phyloP scores from a whole-genome alignment of 2,329 filamentous ascomycete genomes.

The Ophiosphaerella narmari region DNA sequence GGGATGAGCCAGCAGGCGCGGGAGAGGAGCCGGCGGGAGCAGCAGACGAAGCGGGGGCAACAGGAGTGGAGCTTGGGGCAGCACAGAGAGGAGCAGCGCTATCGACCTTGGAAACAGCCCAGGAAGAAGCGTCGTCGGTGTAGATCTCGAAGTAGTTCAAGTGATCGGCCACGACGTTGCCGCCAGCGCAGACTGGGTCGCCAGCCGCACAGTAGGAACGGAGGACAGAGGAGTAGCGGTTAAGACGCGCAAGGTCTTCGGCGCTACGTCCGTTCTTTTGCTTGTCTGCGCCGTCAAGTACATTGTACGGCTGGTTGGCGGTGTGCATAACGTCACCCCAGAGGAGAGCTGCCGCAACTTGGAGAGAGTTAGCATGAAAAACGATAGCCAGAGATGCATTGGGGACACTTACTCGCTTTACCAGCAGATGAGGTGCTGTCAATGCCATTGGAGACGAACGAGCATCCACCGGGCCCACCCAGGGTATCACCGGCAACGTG shows the following conservation, averaged over 20 bases:
- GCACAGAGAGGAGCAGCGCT: constrained; percentile 12
- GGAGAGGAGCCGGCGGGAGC: constrained; percentile 3
- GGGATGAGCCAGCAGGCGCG: constrained; percentile 1
- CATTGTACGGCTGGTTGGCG: constrained; percentile 29
- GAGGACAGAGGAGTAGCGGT: constrained; percentile 53
- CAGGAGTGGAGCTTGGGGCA: constrained; percentile 11
- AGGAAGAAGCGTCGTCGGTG: constrained; percentile 24
- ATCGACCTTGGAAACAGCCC: constrained; percentile 25
- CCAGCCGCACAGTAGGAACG: constrained; percentile 65
- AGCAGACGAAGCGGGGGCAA: constrained; percentile 5
- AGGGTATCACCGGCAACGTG: constrained; percentile 64
- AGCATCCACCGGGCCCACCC: constrained; percentile 50
- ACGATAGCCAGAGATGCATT: constrained; percentile 1
- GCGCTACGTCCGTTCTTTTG: constrained; percentile 15
- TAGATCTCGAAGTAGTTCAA: constrained; percentile 58
- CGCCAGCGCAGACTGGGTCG: constrained; percentile 68
- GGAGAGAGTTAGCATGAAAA: neutral
- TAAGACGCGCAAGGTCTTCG: constrained; percentile 20
- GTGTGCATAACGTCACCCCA: constrained; percentile 28
- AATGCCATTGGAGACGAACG: constrained; percentile 15
- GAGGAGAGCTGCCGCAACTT: constrained; percentile 26
- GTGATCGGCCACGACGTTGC: constrained; percentile 61
- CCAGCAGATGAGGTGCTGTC: constrained; percentile 23
- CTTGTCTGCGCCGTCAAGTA: constrained; percentile 20
- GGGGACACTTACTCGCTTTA: constrained; percentile 20